These are phyloP conservation scores for Fusarium acutatum DNA, from an alignment of 2,329 filamentous ascomycete species.

Conservation along the genomic window DNA sequence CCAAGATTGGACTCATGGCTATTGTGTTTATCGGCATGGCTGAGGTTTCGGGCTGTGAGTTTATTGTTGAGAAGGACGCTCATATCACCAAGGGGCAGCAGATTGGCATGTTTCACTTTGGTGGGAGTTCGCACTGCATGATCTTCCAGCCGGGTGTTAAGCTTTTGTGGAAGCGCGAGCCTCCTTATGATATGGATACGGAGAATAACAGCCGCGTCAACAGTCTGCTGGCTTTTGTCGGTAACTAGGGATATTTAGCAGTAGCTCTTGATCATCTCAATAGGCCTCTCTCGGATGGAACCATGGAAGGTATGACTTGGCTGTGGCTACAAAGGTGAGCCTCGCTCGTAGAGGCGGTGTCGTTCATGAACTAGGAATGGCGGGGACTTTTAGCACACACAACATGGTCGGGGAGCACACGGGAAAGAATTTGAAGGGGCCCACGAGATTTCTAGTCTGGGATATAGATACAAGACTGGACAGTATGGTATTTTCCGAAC, in stretches of 20 bases:
- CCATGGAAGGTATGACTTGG: fast-evolving
- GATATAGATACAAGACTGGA: background rate
- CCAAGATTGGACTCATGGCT: background rate
- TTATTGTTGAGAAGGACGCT: background rate
- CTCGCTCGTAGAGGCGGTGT: fast-evolving
- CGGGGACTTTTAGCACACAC: fast-evolving
- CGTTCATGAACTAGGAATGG: fast-evolving
- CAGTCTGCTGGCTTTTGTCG: background rate
- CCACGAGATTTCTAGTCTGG: background rate
- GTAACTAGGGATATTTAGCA: fast-evolving
- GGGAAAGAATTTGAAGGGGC: fast-evolving
- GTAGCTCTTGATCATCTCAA: fast-evolving
- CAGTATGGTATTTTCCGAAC: too few relatives aligned
- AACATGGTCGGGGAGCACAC: fast-evolving
- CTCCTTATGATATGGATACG: background rate
- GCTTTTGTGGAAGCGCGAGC: background rate
- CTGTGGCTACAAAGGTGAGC: fast-evolving
- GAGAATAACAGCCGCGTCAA: background rate
- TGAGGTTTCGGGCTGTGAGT: background rate
- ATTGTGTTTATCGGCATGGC: slow-evolving; percentile 2
- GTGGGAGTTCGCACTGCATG: background rate
- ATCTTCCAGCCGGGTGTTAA: background rate
- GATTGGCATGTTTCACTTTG: slow-evolving; percentile 19
- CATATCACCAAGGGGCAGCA: background rate
- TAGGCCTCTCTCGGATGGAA: fast-evolving